Evolutionary conservation across 495 filamentous ascomycete genomes (phyloP).

Genomic region (Trypethelium eluteriae): DNA sequence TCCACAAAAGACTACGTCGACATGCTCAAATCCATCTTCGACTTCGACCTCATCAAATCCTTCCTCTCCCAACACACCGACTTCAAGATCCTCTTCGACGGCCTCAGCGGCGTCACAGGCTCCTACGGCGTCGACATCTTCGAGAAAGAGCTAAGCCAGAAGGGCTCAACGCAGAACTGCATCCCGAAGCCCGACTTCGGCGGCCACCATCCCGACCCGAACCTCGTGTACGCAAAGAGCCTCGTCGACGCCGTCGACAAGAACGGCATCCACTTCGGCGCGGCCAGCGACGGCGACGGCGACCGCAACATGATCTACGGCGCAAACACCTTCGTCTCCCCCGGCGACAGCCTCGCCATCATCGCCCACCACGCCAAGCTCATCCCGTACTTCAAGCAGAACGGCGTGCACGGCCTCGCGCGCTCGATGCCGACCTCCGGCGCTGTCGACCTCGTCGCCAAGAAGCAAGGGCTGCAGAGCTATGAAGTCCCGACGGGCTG

Average conservation of each 20-base stretch:
- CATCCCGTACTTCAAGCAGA: slow-evolving; percentile 95
- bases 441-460: slow-evolving; percentile 88
- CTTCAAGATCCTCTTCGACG: slow-evolving; percentile 97
- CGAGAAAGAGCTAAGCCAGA: slow-evolving; percentile 80
- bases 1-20: slow-evolving; percentile 83
- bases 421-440: slow-evolving; percentile 96
- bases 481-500: slow-evolving; percentile 98
- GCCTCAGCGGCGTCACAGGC: slow-evolving; percentile 87
- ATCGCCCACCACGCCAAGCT: slow-evolving; percentile 92
- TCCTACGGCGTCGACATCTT: slow-evolving; percentile 94
- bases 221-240: slow-evolving; percentile 95
- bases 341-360: slow-evolving; percentile 92
- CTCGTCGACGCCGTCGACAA: slow-evolving; percentile 90
- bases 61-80: slow-evolving; percentile 79
- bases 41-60: slow-evolving; percentile 87
- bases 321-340: slow-evolving; percentile 90
- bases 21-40: slow-evolving; percentile 97
- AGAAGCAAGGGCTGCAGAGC: slow-evolving; percentile 81
- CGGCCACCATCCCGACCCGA: slow-evolving; percentile 94
- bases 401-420: slow-evolving; percentile 89
- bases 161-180: slow-evolving; percentile 85
- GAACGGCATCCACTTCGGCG: slow-evolving; percentile 87
- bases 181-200: slow-evolving; percentile 87
- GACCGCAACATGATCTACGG: slow-evolving; percentile 99
- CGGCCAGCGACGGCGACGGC: slow-evolving; percentile 91